These are phyloP conservation scores for Candida jianshihensis DNA, from an alignment of 805 yeast species.

Conservation along the genomic window DNA sequence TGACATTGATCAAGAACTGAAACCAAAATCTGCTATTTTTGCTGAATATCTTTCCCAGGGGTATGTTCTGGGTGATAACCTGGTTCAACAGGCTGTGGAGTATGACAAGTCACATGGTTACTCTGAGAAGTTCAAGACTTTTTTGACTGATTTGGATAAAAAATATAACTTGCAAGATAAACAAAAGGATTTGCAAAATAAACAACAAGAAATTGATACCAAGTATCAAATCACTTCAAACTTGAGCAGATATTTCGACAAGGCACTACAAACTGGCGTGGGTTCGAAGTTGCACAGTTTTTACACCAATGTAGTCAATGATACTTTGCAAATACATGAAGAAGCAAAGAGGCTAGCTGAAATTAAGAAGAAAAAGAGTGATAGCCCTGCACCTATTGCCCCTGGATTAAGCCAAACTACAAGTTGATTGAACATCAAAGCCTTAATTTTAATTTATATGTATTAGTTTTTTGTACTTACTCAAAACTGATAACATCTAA, in stretches of 20 bases:
- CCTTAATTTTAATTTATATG: neutral
- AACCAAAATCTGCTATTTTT: slow-evolving; percentile 68
- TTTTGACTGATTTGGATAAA: slow-evolving; percentile 46
- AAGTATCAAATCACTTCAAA: slow-evolving; percentile 35
- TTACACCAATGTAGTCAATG: slow-evolving; percentile 48
- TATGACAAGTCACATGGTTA: slow-evolving; percentile 62
- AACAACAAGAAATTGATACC: slow-evolving; percentile 32
- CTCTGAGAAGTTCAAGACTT: slow-evolving; percentile 47
- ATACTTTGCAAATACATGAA: slow-evolving; percentile 57
- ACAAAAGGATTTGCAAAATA: slow-evolving; percentile 27
- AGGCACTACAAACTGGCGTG: slow-evolving; percentile 28
- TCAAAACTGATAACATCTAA: too few relatives aligned
- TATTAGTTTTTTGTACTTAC: too few relatives aligned
- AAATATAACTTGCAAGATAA: slow-evolving; percentile 51
- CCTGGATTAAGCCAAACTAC: neutral
- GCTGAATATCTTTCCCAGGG: slow-evolving; percentile 77
- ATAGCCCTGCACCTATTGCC: neutral
- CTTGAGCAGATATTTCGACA: slow-evolving; percentile 28
- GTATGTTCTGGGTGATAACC: slow-evolving; percentile 54
- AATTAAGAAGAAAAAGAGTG: slow-evolving; percentile 33
- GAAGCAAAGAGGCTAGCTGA: slow-evolving; percentile 71
- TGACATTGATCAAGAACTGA: slow-evolving; percentile 66
- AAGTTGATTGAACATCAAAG: neutral
- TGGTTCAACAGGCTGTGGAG: slow-evolving; percentile 53
- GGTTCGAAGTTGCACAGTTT: slow-evolving; percentile 58